Evolutionary conservation across 495 filamentous ascomycete species (phyloP), one percentile per base, ranked within the genome.

Genomic region (Penicillium subrubescens): DNA sequence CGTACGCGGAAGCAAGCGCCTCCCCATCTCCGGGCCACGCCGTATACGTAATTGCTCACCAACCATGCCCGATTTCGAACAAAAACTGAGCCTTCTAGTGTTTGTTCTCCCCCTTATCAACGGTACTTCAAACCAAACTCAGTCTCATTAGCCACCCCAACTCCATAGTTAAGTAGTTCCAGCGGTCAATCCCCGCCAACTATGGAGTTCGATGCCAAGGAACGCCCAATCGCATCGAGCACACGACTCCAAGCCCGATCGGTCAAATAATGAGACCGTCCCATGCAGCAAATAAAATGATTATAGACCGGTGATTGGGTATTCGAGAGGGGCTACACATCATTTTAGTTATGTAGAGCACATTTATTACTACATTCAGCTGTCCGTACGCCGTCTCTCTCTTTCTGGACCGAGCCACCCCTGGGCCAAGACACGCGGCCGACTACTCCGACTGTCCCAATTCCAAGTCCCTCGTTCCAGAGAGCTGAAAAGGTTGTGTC

Each of bases 371-470:
- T 43, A 1, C 7, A 43, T 15, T 6, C 5, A 43, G 15, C 17
- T n/a, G 5, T 33, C 31, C 31, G 31, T 33, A 33, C 31, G 5
- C 31, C 35, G 10, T 37, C 12, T 41, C 19, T 15, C 15, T 17
- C 23, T 6, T 52, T 52, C 21, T 25, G 27, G 1, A 6, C 46
- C 25, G 17, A 31, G 14, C 48, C 48, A 31, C 25, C 48, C 48
- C 48, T 52, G 48, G 48, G 44, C 48, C 48, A 52, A 52, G 48
- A 29, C 27, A 31, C 48, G 48, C 44, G 21, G 23, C 44, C 44
- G 44, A 48, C 21, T 10, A 48, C 21, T 52, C 23, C 25, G 27
- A 48, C 19, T 48, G 19, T 33, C 17, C 41, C 5, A 43, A n/a
- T 1, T n/a, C 12, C 41, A 43, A n/a, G 15, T n/a, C 12, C 41